Evolutionary conservation across 306 rosid genomes (phyloP).

Genomic region (Medicago ruthenica): DNA sequence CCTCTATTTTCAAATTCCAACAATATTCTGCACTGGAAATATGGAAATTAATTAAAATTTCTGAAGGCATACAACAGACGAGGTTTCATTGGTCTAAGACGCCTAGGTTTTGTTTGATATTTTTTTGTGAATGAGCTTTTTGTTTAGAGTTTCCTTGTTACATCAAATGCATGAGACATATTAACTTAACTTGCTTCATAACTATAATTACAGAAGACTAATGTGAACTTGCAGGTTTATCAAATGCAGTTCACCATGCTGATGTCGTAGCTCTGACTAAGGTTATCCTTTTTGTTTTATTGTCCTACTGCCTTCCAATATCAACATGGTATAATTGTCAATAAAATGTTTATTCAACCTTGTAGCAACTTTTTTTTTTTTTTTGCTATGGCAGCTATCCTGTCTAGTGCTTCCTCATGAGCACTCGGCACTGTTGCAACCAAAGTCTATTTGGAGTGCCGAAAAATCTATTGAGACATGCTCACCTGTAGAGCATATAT

Average conservation of each 20-base stretch:
- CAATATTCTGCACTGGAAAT: conserved; percentile 22
- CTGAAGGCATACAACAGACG: conserved; percentile 2
- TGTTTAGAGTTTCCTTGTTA: conserved; percentile 16
- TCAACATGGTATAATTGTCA: conserved; percentile 17
- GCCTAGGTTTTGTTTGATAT: not conserved
- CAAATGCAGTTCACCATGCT: conserved; percentile 64
- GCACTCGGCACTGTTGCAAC: conserved; percentile 66
- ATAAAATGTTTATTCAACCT: conserved; percentile 18
- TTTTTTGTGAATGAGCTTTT: conserved; percentile 24
- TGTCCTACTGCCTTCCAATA: conserved; percentile 23
- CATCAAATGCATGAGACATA: not conserved
- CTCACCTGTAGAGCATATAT: conserved; percentile 82
- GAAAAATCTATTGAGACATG: conserved; percentile 66
- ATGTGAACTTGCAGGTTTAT: conserved; percentile 55
- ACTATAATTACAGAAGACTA: conserved; percentile 30
- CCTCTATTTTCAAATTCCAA: conserved; percentile 10
- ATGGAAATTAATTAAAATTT: conserved; percentile 16
- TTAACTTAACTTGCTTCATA: conserved; percentile 32
- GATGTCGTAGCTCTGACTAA: conserved; percentile 79
- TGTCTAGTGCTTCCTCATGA: conserved; percentile 80
- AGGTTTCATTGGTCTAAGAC: conserved; percentile 20
- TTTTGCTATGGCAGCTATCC: conserved; percentile 69
- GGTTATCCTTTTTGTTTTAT: conserved; percentile 52
- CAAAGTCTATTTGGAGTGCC: conserved; percentile 88
- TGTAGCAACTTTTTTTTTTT: conserved; percentile 40